A percentile compares a stretch with the other conserved stretches of the same genome.
phyloP scores from a whole-genome alignment of 1,284 basidiomycete species.

The Mrakiaceae sp. region DNA sequence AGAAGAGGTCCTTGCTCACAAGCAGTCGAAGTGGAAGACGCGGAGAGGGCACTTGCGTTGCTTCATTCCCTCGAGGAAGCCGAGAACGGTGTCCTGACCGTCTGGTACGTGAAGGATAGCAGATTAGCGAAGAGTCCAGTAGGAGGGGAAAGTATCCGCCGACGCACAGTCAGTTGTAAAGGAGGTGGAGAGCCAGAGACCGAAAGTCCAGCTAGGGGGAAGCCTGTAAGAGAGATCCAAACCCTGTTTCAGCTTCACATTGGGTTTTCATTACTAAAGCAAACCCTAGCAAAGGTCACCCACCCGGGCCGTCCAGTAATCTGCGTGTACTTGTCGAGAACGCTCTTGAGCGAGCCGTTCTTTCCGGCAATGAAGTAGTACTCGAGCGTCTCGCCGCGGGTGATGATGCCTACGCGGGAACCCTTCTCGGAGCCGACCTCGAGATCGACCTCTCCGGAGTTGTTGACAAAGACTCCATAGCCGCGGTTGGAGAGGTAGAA shows the following conservation, averaged over 20 bases:
- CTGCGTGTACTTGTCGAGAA: slow-evolving; percentile 23
- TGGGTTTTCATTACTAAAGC: neutral
- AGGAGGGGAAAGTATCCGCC: too few relatives aligned
- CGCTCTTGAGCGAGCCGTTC: slow-evolving; percentile 25
- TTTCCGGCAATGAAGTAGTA: slow-evolving; percentile 49
- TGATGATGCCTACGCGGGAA: slow-evolving; percentile 55
- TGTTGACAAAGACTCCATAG: slow-evolving; percentile 64
- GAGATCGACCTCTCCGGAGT: slow-evolving; percentile 57
- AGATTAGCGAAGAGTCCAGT: too few relatives aligned
- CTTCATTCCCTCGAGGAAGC: slow-evolving; percentile 58
- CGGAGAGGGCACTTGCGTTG: slow-evolving; percentile 55
- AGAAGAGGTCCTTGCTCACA: slow-evolving; percentile 25
- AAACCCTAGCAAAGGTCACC: slow-evolving; percentile 20
- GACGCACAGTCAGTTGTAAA: slow-evolving; percentile 48
- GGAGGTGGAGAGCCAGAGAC: slow-evolving; percentile 63
- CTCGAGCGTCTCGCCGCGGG: slow-evolving; percentile 51
- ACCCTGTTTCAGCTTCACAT: neutral
- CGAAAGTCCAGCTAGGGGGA: slow-evolving; percentile 62
- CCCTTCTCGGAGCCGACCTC: slow-evolving; percentile 64
- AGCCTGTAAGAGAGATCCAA: slow-evolving; percentile 30
- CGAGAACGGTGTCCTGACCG: slow-evolving; percentile 52
- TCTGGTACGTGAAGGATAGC: slow-evolving; percentile 22
- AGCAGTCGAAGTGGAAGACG: slow-evolving; percentile 67
- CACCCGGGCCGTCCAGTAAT: slow-evolving; percentile 42
- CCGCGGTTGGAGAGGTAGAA: slow-evolving; percentile 42